Evolutionary conservation across 129 eudicot genomes (phyloP).

Genomic region (Tagetes patula): DNA sequence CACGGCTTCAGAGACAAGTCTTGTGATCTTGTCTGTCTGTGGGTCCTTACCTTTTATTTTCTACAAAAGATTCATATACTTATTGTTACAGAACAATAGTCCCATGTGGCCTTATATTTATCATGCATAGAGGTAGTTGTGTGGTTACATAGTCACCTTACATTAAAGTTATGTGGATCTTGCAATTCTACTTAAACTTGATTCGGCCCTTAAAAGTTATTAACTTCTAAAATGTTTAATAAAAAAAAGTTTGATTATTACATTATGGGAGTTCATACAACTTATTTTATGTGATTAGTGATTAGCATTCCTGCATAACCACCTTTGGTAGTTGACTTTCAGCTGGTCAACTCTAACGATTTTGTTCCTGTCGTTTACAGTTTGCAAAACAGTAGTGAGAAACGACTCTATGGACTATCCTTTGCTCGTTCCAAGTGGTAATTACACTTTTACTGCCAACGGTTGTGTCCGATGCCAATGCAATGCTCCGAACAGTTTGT

Average conservation of each 20-base stretch:
- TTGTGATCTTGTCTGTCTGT: conserved; percentile 9
- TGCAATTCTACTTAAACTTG: too few species aligned
- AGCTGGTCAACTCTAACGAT: not conserved
- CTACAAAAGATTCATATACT: not conserved
- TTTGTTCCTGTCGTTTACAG: conserved; percentile 27
- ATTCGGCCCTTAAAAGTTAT: not conserved
- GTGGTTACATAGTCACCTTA: too few species aligned
- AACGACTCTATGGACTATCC: conserved; percentile 67
- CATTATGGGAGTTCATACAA: not conserved
- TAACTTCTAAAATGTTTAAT: not conserved
- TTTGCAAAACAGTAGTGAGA: conserved; percentile 50
- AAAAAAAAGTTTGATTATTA: not conserved
- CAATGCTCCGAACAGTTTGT: conserved; percentile 56
- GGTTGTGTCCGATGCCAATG: conserved; percentile 67
- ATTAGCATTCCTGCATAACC: not conserved
- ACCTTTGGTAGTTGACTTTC: not conserved
- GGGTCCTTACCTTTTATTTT: conserved; percentile 3
- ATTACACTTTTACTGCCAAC: conserved; percentile 50
- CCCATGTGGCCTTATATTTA: conserved; percentile 7
- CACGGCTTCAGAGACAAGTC: not conserved
- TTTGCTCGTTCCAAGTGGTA: conserved; percentile 58
- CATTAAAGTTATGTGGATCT: too few species aligned
- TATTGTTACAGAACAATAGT: not conserved
- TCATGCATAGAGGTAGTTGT: not conserved
- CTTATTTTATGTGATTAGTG: not conserved